phyloP scores from a whole-genome alignment of 2,329 filamentous ascomycete species.

The Xylariaceae sp. region DNA sequence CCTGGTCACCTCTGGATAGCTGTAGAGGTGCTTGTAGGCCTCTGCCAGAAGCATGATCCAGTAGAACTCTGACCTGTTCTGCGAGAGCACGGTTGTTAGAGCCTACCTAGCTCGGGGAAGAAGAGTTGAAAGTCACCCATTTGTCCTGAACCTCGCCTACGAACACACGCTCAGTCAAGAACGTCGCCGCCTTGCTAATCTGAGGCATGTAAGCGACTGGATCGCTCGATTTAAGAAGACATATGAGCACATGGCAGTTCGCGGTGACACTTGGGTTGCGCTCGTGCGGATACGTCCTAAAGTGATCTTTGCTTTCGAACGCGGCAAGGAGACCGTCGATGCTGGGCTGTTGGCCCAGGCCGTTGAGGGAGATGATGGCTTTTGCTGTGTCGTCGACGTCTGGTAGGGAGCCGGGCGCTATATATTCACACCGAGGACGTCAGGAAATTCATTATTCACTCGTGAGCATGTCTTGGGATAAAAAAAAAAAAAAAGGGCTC shows the following conservation, averaged over 20 bases:
- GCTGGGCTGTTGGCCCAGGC: slow-evolving; percentile 18
- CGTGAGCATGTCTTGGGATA: neutral
- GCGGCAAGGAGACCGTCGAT: slow-evolving; percentile 20
- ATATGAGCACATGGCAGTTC: slow-evolving; percentile 35
- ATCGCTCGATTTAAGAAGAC: slow-evolving; percentile 27
- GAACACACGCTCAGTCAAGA: slow-evolving; percentile 25
- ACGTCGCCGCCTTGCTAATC: slow-evolving; percentile 28
- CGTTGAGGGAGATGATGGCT: slow-evolving; percentile 17
- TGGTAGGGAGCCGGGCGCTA: slow-evolving; percentile 17
- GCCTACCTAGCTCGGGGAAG: neutral
- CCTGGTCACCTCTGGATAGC: neutral
- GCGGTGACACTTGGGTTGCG: slow-evolving; percentile 33
- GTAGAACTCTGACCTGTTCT: slow-evolving; percentile 22
- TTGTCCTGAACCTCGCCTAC: slow-evolving; percentile 26
- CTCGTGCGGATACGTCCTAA: slow-evolving; percentile 32
- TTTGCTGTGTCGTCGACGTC: slow-evolving; percentile 23
- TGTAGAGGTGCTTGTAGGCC: neutral
- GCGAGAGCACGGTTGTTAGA: slow-evolving; percentile 1
- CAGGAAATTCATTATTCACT: neutral
- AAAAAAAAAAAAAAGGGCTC: neutral
- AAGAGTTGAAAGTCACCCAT: slow-evolving; percentile 22
- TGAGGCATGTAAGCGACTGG: slow-evolving; percentile 19
- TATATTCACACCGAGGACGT: neutral
- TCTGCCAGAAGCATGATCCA: slow-evolving; percentile 15
- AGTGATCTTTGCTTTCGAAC: slow-evolving; percentile 31